These are phyloP conservation scores for Candida incommunis DNA, from an alignment of 805 yeast genomes.

Conservation along the genomic window DNA sequence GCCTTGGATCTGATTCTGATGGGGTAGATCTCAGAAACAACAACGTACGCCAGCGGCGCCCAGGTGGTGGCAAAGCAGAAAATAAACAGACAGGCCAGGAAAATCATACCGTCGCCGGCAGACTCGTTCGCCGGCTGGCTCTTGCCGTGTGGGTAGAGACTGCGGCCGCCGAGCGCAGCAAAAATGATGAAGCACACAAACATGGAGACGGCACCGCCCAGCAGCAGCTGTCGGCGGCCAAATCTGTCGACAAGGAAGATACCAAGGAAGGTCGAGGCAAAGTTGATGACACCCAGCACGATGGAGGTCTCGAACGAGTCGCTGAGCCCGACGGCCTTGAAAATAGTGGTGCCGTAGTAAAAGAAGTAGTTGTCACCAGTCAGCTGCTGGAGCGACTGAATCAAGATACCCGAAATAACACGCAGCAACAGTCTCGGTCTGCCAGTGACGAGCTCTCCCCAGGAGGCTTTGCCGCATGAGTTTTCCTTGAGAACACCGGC, in stretches of 20 bases:
- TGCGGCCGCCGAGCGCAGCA: constrained; percentile 13
- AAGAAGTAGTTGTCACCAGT: constrained; percentile 84
- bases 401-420: constrained; percentile 47
- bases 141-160: constrained; percentile 10
- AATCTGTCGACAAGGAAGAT: constrained; percentile 60
- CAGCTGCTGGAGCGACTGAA: constrained; percentile 78
- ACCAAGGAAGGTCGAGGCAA: constrained; percentile 68
- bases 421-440: constrained; percentile 32
- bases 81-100: constrained; percentile 45
- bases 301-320: constrained; percentile 48
- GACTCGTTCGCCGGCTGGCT: constrained; percentile 17
- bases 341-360: constrained; percentile 77
- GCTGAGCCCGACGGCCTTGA: constrained; percentile 28
- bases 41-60: constrained; percentile 73
- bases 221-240: constrained; percentile 60
- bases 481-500: constrained; percentile 34
- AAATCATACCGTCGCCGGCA: constrained; percentile 37
- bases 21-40: constrained; percentile 50
- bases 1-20: constrained; percentile 65
- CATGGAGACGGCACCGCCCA: constrained; percentile 71
- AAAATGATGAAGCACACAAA: constrained; percentile 13
- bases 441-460: constrained; percentile 37
- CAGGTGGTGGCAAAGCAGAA: constrained; percentile 69
- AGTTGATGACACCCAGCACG: constrained; percentile 59
- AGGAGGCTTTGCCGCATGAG: constrained; percentile 35